These are phyloP conservation scores for Tetrahymena malaccensis DNA, from an alignment of 73 alveolate species.

Conservation along the genomic window DNA sequence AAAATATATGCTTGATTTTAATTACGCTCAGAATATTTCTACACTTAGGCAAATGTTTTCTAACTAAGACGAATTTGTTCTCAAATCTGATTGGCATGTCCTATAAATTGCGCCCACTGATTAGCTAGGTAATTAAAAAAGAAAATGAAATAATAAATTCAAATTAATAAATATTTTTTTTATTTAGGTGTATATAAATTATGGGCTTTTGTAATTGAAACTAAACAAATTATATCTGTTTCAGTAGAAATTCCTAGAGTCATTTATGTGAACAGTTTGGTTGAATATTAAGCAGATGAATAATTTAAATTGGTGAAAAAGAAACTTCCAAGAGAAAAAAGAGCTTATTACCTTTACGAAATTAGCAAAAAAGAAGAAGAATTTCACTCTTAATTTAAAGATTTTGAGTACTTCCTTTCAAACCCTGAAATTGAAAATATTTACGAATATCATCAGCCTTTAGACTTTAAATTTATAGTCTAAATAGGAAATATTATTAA, in stretches of 20 bases:
- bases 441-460: constrained; percentile 89
- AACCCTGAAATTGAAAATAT: constrained; percentile 88
- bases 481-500: constrained; percentile 70
- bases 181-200: constrained; percentile 51
- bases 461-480: constrained; percentile 67
- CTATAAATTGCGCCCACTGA: not conserved
- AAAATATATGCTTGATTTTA: not conserved
- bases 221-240: constrained; percentile 38
- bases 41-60: constrained; percentile 5
- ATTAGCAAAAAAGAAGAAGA: constrained; percentile 71
- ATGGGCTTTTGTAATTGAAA: constrained; percentile 49
- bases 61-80: not conserved
- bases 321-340: constrained; percentile 84
- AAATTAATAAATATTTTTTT: not conserved
- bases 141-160: not conserved
- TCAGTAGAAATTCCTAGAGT: constrained; percentile 47
- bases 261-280: constrained; percentile 49
- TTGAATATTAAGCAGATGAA: constrained; percentile 15
- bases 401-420: constrained; percentile 55
- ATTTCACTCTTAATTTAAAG: constrained; percentile 58
- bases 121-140: not conserved
- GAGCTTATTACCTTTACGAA: constrained; percentile 68
- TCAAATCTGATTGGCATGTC: constrained; percentile 17
- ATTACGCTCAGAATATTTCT: not conserved
- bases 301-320: constrained; percentile 63